A percentile compares a stretch with the other conserved stretches of the same genome.
Evolutionary conservation across 2,329 filamentous ascomycete genomes (phyloP).

Genomic region (Cladosporium sp.): DNA sequence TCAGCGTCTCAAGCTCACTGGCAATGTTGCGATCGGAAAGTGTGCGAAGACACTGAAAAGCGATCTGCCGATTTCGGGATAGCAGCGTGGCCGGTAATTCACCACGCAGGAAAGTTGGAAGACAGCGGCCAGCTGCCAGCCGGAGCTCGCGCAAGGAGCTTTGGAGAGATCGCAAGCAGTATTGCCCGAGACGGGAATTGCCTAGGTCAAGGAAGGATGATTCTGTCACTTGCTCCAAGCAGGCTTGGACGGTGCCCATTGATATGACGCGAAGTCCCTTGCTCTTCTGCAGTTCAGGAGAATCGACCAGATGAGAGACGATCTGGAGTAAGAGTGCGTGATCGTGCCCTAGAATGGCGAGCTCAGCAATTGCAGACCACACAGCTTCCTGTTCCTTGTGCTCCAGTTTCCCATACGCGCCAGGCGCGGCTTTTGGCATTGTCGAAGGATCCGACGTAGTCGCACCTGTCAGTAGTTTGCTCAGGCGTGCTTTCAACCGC

Average conservation of each 20-base stretch:
- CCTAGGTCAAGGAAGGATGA: conserved; percentile 62
- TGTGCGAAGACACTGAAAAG: conserved; percentile 66
- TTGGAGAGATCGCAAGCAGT: conserved; percentile 74
- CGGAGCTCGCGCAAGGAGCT: conserved; percentile 83
- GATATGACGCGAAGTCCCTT: conserved; percentile 63
- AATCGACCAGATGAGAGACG: conserved; percentile 30
- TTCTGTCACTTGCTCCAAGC: conserved; percentile 63
- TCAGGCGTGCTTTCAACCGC: conserved; percentile 3
- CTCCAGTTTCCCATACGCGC: conserved; percentile 19
- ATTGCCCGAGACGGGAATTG: conserved; percentile 66
- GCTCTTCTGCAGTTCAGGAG: conserved; percentile 43
- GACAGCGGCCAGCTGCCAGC: conserved; percentile 65
- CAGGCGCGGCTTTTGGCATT: conserved; percentile 17
- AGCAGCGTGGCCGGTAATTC: conserved; percentile 46
- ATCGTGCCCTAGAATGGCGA: conserved; percentile 16
- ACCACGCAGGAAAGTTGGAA: conserved; percentile 57
- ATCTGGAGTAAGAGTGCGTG: conserved; percentile 10
- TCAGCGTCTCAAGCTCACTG: conserved; percentile 73
- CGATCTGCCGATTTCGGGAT: conserved; percentile 63
- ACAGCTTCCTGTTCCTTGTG: conserved; percentile 20
- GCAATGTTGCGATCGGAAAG: conserved; percentile 66
- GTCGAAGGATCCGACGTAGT: conserved; percentile 17
- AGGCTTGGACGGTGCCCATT: conserved; percentile 66
- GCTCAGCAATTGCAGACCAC: conserved; percentile 23
- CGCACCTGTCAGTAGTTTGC: conserved; percentile 17